Evolutionary conservation across 805 yeast species (phyloP).

Genomic region (Nakazawaea molendinolei): DNA sequence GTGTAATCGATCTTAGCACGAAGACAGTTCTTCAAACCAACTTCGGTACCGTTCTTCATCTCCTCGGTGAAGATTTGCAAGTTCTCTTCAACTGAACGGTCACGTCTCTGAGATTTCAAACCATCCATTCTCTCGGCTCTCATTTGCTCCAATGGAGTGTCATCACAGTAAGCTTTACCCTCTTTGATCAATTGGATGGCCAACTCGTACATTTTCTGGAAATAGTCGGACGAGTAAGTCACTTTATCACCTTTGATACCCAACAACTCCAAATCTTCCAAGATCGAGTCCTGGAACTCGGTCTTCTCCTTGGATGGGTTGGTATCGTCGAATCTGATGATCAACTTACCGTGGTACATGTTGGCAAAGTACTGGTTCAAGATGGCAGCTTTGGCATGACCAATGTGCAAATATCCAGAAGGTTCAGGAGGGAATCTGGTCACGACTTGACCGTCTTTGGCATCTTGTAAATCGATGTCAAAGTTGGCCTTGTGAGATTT

Average conservation of each 20-base stretch:
- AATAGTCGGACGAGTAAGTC: conserved; percentile 91
- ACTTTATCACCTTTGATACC: conserved; percentile 89
- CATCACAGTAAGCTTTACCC: conserved; percentile 97
- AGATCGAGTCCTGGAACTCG: conserved; percentile 89
- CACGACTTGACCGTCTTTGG: conserved; percentile 90
- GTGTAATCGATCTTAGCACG: conserved; percentile 95
- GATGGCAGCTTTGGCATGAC: conserved; percentile 98
- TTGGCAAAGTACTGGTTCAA: conserved; percentile 95
- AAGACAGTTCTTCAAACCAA: conserved; percentile 84
- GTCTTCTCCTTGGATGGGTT: conserved; percentile 95
- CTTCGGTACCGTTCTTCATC: conserved; percentile 92
- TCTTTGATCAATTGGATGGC: conserved; percentile 86
- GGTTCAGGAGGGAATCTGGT: conserved; percentile 99
- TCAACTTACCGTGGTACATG: conserved; percentile 91
- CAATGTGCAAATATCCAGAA: conserved; percentile 97
- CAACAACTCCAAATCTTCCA: conserved; percentile 83
- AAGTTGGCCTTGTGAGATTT: conserved; percentile 91
- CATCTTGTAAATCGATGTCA: conserved; percentile 88
- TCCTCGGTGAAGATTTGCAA: conserved; percentile 78
- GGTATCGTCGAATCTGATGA: conserved; percentile 96
- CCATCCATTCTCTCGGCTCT: conserved; percentile 99
- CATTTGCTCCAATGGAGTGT: conserved; percentile 90
- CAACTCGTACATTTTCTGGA: conserved; percentile 81
- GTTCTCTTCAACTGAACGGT: conserved; percentile 89
- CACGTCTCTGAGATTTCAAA: conserved; percentile 85